phyloP scores from a whole-genome alignment of 2,329 filamentous ascomycete genomes.

The Paecilomyces sp. region DNA sequence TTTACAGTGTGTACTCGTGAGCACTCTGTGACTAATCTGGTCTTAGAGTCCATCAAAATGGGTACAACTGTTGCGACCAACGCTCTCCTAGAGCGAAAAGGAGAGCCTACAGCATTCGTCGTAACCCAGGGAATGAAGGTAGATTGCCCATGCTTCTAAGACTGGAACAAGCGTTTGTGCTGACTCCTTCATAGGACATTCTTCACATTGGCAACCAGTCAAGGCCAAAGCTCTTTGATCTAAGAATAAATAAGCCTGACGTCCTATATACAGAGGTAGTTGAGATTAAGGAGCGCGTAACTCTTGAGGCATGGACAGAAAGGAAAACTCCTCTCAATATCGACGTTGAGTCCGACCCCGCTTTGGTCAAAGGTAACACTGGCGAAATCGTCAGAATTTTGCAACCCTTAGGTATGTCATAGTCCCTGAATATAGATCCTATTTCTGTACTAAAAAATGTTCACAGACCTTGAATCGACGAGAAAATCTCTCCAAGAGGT shows the following conservation, averaged over 20 bases:
- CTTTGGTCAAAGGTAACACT: background rate
- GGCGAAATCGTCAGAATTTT: constrained; percentile 1
- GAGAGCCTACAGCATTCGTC: constrained; percentile 78
- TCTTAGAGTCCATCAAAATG: constrained; percentile 88
- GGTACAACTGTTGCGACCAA: constrained; percentile 94
- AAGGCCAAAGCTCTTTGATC: constrained; percentile 81
- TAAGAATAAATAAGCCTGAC: constrained; percentile 80
- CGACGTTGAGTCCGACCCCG: constrained; percentile 53
- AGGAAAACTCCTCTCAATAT: constrained; percentile 48
- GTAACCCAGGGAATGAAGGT: constrained; percentile 75
- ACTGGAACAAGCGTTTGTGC: background rate
- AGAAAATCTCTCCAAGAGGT: constrained; percentile 58
- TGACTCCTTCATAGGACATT: constrained; percentile 49
- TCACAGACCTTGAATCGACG: constrained; percentile 46
- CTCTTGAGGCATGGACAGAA: constrained; percentile 85
- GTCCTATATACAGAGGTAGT: constrained; percentile 77
- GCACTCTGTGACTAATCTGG: constrained; percentile 65
- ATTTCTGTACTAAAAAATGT: constrained; percentile 54
- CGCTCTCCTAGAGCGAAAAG: constrained; percentile 81
- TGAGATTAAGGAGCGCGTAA: constrained; percentile 88
- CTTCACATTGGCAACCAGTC: constrained; percentile 86
- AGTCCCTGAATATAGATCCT: background rate
- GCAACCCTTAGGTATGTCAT: background rate
- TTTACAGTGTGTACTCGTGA: constrained; percentile 26
- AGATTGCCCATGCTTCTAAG: background rate